These are phyloP conservation scores for Coniosporium tulheliwenetii DNA, from an alignment of 2,329 filamentous ascomycete species.

Conservation along the genomic window DNA sequence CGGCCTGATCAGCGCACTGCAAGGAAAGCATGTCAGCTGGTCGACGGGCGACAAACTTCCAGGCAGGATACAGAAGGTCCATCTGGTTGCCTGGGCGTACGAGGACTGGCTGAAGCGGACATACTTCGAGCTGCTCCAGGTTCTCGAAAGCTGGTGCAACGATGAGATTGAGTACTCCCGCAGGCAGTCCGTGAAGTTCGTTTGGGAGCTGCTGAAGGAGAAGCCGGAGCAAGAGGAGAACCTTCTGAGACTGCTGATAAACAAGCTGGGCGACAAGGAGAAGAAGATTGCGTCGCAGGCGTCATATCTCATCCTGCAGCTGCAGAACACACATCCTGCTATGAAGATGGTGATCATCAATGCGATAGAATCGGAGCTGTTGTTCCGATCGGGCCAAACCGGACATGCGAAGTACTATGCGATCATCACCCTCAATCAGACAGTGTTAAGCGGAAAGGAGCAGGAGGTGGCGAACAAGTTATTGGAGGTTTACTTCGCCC, in stretches of 20 bases:
- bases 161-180: conserved; percentile 93
- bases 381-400: conserved; percentile 77
- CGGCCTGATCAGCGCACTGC: conserved; percentile 54
- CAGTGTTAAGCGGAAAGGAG: conserved; percentile 74
- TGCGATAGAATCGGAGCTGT: conserved; percentile 70
- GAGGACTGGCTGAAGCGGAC: conserved; percentile 91
- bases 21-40: conserved; percentile 50
- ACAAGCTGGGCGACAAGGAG: conserved; percentile 90
- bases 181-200: conserved; percentile 73
- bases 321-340: conserved; percentile 73
- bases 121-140: conserved; percentile 86
- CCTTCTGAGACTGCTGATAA: conserved; percentile 75
- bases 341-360: conserved; percentile 87
- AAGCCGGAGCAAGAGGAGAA: conserved; percentile 98
- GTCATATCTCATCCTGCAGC: conserved; percentile 83
- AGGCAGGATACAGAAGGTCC: conserved; percentile 53
- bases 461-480: conserved; percentile 65
- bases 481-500: conserved; percentile 78
- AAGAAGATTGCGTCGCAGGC: conserved; percentile 90
- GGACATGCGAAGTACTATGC: conserved; percentile 88
- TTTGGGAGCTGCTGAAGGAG: conserved; percentile 81
- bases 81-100: conserved; percentile 78
- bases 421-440: conserved; percentile 93
- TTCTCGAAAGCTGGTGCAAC: conserved; percentile 82
- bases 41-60: conserved; percentile 54